Base-by-base conservation (phyloP, 805 yeast genomes). In the Candida namnaoensis region DNA sequence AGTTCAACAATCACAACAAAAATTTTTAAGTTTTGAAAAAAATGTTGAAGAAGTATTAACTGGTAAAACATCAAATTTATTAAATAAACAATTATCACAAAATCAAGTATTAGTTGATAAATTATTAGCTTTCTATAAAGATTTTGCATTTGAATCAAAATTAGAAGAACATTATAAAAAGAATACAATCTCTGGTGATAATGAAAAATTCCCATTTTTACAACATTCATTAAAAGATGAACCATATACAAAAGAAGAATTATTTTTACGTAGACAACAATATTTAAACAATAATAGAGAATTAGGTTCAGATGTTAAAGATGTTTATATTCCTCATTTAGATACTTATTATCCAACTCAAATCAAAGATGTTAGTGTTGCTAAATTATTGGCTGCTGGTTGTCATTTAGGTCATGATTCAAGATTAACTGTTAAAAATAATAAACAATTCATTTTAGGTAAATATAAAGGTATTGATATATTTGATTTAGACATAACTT, bases 391-490 rank as follows among this genome's bases (percentile, higher is more conserved):
- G 61, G 91, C 96, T 4, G 87, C 97, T 0, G 97, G 96, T 40
- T 91, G 91, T 37, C 99, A 93, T 61, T 68, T 93, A 50, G 99
- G 99, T 27, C 97, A 91, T 52, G 74, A 95, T n/a, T 82, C 78
- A 32, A 69, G 82, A 4, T 68, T 82, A 46, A 83, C 81, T 77
- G 78, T 95, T 51, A 79, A 88, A 9, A 73, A 83, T 26, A 86
- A 90, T 40, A 91, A 88, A 61, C 90, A 95, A 10, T 93, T 72
- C 60, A 74, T 91, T 37, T 82, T 82, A 56, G 99, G 98, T 42
- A 82, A 76, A 48, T 88, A 93, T 54, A 81, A 87, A 46, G 96
- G 88, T n/a, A 72, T 93, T 43, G 95, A 88, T 60, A 76, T 93
- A 40, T 90, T 93, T 51, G 96, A 91, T 60, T 69, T 90, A 51